Base-by-base conservation (phyloP, 306 rosid genomes). In the Prunus davidiana region DNA sequence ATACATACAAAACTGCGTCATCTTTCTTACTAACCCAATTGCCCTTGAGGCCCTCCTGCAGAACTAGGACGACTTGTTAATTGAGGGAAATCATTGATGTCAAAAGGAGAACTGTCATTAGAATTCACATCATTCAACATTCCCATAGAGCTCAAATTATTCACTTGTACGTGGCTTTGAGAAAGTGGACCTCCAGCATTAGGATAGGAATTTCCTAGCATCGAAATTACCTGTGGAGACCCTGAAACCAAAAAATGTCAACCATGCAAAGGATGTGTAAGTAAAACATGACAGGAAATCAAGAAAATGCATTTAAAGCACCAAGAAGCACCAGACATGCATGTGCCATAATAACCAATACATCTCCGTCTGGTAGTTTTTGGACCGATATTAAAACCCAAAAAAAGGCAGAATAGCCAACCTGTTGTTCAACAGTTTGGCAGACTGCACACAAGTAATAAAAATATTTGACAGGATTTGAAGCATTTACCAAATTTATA, bases 21-120 rank as follows among this genome's bases (percentile, higher is more conserved):
- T 65, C 57, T 72, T 65, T 69, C 71, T 76, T 24, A 46, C 86
- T 75, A 81, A 96, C 99, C 93, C 71, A 96, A 78, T 81, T 96
- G 99, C 60, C 99, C 98, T 83, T 92, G 99, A 75, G 99, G 91
- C 66, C 98, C 99, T 76, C 98, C 98, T 8, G 99, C 96, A 55
- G 99, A 96, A 82, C 89, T 93, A 22, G 99, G 99, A 62, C 97
- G 99, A 76, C 97, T 92, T 24, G 93, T 69, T 82, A 91, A 74
- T 83, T 88, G 96, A 85, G 99, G 99, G 79, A 96, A 92, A 76
- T 96, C 99, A 66, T 96, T 92, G 64, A 92, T 64, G 82, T 96
- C 99, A 85, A 92, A 92, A 82, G 99, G 98, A 30, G 97, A 87
- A 57, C 71, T 82, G 74, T 96, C 97, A 66, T 73, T 87, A n/a